Evolutionary conservation across 192 early-diverging fungal genomes (phyloP).

Genomic region (Dissophora globulifera): DNA sequence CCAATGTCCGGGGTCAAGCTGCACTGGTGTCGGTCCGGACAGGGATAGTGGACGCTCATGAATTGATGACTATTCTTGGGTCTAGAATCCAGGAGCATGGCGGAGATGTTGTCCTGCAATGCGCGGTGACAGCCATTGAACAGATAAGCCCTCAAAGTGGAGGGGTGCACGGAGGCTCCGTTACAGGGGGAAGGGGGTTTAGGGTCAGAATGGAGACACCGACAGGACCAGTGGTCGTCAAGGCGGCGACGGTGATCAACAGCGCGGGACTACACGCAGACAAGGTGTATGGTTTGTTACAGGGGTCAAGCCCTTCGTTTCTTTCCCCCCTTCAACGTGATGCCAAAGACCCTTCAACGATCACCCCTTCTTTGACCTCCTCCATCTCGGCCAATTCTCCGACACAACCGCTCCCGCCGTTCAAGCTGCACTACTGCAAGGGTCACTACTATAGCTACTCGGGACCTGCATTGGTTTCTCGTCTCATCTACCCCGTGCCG

Average conservation of each 20-base stretch:
- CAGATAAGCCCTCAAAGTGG: background rate
- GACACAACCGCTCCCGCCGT: slow-evolving; percentile 19
- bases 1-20: slow-evolving; percentile 62
- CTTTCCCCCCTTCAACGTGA: no score
- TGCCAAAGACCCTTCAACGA: no score
- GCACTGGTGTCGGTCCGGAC: slow-evolving; percentile 78
- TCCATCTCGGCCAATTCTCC: background rate
- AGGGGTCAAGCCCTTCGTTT: background rate
- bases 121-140: slow-evolving; percentile 61
- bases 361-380: no score
- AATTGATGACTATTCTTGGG: slow-evolving; percentile 71
- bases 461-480: slow-evolving; percentile 53
- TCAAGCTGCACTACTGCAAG: slow-evolving; percentile 78
- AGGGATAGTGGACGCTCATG: slow-evolving; percentile 86
- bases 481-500: slow-evolving; percentile 86
- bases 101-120: slow-evolving; percentile 64
- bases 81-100: slow-evolving; percentile 59
- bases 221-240: slow-evolving; percentile 58
- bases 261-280: slow-evolving; percentile 80
- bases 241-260: slow-evolving; percentile 76
- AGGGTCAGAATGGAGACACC: slow-evolving; percentile 62
- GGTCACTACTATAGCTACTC: slow-evolving; percentile 82
- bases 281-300: slow-evolving; percentile 63
- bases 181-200: slow-evolving; percentile 43
- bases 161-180: background rate